Percentiles rank a stretch among this genome's conserved stretches.
phyloP scores from a whole-genome alignment of 176 grass and related monocot species.

The Melocanna baccifera region DNA sequence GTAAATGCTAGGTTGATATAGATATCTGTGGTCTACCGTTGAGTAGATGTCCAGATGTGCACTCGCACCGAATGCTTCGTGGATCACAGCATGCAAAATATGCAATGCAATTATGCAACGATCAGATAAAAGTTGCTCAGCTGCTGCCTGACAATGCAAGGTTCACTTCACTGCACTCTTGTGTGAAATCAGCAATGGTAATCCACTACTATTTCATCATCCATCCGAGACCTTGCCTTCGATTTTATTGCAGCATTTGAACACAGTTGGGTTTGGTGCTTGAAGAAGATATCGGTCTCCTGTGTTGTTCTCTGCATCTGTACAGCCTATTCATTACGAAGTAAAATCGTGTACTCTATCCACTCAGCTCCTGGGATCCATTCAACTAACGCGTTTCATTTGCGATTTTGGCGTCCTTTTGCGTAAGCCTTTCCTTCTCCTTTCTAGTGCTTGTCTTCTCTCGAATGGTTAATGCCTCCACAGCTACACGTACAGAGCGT shows the following conservation, averaged over 20 bases:
- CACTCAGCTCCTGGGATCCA: not conserved
- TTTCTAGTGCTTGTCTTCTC: slow-evolving; percentile 31
- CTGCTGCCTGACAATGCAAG: not conserved
- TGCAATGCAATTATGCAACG: not conserved
- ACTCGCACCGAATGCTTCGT: not conserved
- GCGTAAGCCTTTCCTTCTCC: not conserved
- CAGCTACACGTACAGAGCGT: slow-evolving; percentile 22
- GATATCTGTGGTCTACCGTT: not conserved
- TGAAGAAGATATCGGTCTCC: not conserved
- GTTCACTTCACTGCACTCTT: not conserved
- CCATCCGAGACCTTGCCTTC: not conserved
- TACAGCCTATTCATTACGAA: not conserved
- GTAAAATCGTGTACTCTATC: not conserved
- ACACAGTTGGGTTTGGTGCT: not conserved
- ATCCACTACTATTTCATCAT: not conserved
- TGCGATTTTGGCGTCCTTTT: not conserved
- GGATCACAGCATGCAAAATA: slow-evolving; percentile 34
- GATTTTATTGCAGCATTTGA: not conserved
- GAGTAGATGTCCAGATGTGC: slow-evolving; percentile 39
- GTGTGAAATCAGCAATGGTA: not conserved
- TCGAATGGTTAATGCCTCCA: slow-evolving; percentile 26
- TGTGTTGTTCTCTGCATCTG: not conserved
- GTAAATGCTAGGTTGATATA: not conserved
- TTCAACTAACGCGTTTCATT: not conserved
- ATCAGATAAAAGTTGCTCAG: not conserved